Evolutionary conservation across 23 red algal genomes (phyloP).

Genomic region (Gracilaria vermiculophylla): DNA sequence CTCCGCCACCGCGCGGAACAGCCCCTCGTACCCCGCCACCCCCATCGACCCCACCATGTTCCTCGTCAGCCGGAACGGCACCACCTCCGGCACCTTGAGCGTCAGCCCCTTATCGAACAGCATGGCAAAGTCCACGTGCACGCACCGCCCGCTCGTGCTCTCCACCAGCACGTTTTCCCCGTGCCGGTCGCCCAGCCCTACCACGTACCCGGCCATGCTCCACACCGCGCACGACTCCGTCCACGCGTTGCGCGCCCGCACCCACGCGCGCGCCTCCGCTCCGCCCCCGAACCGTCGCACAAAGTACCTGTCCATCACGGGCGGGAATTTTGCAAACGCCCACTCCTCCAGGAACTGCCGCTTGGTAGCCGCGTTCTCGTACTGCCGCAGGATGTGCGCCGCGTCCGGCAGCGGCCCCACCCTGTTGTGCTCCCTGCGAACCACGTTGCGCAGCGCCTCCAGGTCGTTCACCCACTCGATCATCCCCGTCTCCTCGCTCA

Average conservation of each 20-base stretch:
- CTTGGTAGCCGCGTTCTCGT: conserved; percentile 34
- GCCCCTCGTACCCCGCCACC: conserved; percentile 76
- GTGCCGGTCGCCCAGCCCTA: conserved; percentile 96
- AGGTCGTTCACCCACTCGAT: conserved; percentile 98
- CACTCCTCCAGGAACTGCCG: conserved; percentile 70
- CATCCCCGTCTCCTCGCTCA: conserved; percentile 95
- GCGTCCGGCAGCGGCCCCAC: conserved; percentile 22
- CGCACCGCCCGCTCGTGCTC: conserved; percentile 78
- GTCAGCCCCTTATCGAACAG: conserved; percentile 95
- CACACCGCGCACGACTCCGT: conserved; percentile 89
- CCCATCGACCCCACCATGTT: conserved; percentile 98
- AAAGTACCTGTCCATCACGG: conserved; percentile 85
- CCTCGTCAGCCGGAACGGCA: conserved; percentile 95
- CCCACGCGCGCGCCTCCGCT: conserved; percentile 59
- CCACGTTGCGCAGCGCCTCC: conserved; percentile 72
- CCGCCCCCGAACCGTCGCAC: conserved; percentile 62
- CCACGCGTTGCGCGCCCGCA: conserved; percentile 67
- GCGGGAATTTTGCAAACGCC: conserved; percentile 76
- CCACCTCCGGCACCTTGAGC: conserved; percentile 89
- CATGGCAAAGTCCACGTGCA: conserved; percentile 99
- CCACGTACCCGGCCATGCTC: conserved; percentile 92
- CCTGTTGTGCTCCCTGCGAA: conserved; percentile 38
- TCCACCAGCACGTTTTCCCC: conserved; percentile 96
- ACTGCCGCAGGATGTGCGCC: conserved; percentile 45
- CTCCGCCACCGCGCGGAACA: conserved; percentile 57